phyloP scores from a whole-genome alignment of 139 green algal genomes.

The Closterium sp. region DNA sequence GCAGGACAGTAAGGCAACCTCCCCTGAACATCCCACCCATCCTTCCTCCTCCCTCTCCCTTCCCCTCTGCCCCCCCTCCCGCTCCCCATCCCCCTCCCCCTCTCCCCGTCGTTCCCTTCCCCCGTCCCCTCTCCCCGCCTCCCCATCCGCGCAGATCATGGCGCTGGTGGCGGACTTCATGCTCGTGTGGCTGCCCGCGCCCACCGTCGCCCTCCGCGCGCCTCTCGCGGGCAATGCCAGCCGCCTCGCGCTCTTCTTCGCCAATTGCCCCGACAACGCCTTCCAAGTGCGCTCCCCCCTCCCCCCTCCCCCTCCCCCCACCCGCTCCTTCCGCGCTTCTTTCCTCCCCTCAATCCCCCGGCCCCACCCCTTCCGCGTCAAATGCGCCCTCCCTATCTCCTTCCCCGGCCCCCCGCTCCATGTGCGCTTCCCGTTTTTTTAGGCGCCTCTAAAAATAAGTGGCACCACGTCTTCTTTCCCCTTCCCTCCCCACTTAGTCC shows the following conservation, averaged over 20 bases:
- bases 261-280: conserved; percentile 91
- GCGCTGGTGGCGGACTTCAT: conserved; percentile 98
- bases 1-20: too few relatives aligned
- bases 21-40: too few relatives aligned
- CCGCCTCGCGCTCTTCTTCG: conserved; percentile 62
- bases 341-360: not conserved
- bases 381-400: not conserved
- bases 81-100: not conserved
- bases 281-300: conserved; percentile 75
- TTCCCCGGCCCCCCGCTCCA: not conserved
- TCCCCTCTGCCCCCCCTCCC: too few relatives aligned
- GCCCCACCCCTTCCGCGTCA: not conserved
- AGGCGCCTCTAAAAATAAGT: not conserved
- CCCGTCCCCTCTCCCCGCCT: too few relatives aligned
- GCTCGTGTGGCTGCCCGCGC: conserved; percentile 96
- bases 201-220: conserved; percentile 64
- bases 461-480: not conserved
- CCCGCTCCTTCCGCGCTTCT: not conserved
- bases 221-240: not conserved
- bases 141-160: conserved; percentile 70
- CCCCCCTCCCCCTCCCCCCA: not conserved
- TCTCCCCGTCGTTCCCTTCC: not conserved
- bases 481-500: not conserved
- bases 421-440: too few relatives aligned
- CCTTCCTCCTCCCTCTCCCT: too few relatives aligned